phyloP scores from a whole-genome alignment of 345 rosid species.

The Eucalyptus erythrocorys region DNA sequence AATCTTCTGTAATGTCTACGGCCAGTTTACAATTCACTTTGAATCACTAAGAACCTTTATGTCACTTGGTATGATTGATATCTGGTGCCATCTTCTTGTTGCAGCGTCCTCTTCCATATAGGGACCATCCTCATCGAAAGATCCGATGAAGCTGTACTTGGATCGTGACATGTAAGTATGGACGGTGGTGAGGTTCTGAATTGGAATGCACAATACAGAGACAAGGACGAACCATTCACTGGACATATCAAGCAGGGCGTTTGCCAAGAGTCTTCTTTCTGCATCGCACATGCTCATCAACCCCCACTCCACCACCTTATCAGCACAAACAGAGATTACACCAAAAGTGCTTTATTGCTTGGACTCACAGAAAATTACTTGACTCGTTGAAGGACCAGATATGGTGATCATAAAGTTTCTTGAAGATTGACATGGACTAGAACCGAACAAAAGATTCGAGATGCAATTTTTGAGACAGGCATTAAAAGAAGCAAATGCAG shows the following conservation, averaged over 20 bases:
- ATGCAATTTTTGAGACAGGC: not conserved
- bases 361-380: not conserved
- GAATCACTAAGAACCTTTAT: conserved; percentile 92
- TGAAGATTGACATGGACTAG: not conserved
- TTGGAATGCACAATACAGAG: conserved; percentile 82
- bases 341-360: not conserved
- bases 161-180: conserved; percentile 53
- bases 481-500: not conserved
- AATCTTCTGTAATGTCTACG: conserved; percentile 41
- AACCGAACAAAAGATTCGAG: not conserved
- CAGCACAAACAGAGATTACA: not conserved
- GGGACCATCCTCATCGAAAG: conserved; percentile 63
- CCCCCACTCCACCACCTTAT: not conserved
- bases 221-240: conserved; percentile 82
- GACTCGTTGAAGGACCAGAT: not conserved
- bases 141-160: conserved; percentile 58
- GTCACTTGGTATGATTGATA: conserved; percentile 61
- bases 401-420: not conserved
- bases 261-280: conserved; percentile 80
- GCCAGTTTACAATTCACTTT: conserved; percentile 60
- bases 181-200: conserved; percentile 53
- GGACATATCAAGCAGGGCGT: conserved; percentile 73
- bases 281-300: conserved; percentile 68
- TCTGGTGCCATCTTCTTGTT: conserved; percentile 44
- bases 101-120: conserved; percentile 66